phyloP scores from a whole-genome alignment of 31 red algal genomes.

The Asparagopsis taxiformis region DNA sequence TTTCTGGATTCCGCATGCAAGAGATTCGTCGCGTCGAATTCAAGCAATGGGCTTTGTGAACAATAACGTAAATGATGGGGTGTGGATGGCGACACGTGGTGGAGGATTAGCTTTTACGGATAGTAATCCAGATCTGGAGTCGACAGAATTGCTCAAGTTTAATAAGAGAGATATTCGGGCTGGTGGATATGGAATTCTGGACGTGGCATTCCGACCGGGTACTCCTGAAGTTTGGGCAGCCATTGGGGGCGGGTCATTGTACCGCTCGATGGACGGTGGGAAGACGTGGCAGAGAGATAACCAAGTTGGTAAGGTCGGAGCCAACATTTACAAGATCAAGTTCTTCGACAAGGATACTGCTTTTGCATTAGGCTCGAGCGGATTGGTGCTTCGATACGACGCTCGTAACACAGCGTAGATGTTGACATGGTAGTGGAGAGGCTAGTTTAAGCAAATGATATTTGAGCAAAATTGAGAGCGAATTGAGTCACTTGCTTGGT shows the following conservation, averaged over 20 bases:
- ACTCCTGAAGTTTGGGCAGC: conserved; percentile 88
- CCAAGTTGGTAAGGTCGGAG: conserved; percentile 61
- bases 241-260: conserved; percentile 86
- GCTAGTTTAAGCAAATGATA: too few species aligned
- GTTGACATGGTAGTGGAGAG: too few species aligned
- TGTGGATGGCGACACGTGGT: conserved; percentile 91
- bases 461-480: too few species aligned
- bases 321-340: conserved; percentile 93
- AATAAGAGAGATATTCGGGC: conserved; percentile 87
- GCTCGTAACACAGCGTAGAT: conserved; percentile 26
- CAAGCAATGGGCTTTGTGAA: conserved; percentile 93
- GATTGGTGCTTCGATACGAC: conserved; percentile 75
- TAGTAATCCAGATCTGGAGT: conserved; percentile 54
- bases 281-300: conserved; percentile 80
- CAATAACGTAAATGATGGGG: conserved; percentile 78
- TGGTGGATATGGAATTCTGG: conserved; percentile 94
- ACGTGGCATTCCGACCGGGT: conserved; percentile 79
- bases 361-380: conserved; percentile 88
- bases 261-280: conserved; percentile 72
- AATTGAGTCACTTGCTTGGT: too few species aligned
- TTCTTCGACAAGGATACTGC: conserved; percentile 82
- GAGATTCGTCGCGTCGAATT: conserved; percentile 88
- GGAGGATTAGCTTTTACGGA: conserved; percentile 79
- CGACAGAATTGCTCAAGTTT: conserved; percentile 71
- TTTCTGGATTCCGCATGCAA: conserved; percentile 94